A percentile compares a stretch with the other conserved stretches of the same genome.
phyloP scores from a whole-genome alignment of 805 yeast genomes.

The Clavispora phyllophila region DNA sequence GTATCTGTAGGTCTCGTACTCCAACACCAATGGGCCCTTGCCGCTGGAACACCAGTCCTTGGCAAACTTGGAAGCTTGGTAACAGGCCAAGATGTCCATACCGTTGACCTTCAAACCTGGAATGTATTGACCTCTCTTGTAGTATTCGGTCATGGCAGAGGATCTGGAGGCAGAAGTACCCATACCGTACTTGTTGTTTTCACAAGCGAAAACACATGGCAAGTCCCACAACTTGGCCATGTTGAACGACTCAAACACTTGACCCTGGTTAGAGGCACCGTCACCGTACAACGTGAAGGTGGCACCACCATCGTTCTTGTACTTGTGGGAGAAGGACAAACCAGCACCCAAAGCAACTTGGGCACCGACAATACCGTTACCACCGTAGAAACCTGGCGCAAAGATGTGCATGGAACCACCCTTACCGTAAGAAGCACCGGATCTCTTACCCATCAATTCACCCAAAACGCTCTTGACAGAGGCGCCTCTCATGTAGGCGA shows the following conservation, averaged over 20 bases:
- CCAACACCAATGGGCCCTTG: constrained; percentile 93
- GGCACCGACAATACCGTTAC: constrained; percentile 99
- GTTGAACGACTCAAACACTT: constrained; percentile 95
- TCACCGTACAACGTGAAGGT: constrained; percentile 94
- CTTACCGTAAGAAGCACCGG: constrained; percentile 94
- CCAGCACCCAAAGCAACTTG: constrained; percentile 99
- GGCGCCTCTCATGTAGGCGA: constrained; percentile 94
- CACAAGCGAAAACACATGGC: constrained; percentile 94
- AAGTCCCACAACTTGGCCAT: constrained; percentile 99
- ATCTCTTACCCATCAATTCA: constrained; percentile 94
- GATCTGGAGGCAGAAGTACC: constrained; percentile 98
- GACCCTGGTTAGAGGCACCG: constrained; percentile 99
- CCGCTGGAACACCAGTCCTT: constrained; percentile 92
- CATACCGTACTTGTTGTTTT: constrained; percentile 99
- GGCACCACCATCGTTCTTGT: constrained; percentile 71
- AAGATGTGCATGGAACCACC: constrained; percentile 99
- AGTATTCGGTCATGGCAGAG: constrained; percentile 93
- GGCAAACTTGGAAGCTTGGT: constrained; percentile 95
- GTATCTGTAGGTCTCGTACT: constrained; percentile 97
- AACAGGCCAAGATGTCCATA: constrained; percentile 94
- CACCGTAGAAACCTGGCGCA: constrained; percentile 94
- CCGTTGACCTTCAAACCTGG: constrained; percentile 98
- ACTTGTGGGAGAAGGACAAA: constrained; percentile 96
- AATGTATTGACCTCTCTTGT: constrained; percentile 98
- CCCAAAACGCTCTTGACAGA: constrained; percentile 86